Evolutionary conservation across 768 basidiomycete species (phyloP), one percentile per base, ranked within the genome.

Genomic region (Lanmaoa rubissima): DNA sequence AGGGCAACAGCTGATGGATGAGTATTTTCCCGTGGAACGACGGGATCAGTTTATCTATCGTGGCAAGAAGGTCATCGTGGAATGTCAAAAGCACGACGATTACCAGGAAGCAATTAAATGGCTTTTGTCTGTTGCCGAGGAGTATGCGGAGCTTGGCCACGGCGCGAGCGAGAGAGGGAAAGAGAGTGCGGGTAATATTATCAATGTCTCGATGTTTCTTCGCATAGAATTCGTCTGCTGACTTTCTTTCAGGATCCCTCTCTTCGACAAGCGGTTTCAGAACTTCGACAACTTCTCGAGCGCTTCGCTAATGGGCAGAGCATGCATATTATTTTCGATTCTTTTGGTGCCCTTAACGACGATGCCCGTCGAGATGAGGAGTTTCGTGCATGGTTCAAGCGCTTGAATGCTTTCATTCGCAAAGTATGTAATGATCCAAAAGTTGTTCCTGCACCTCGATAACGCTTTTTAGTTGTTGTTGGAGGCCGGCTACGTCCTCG

Each of bases 11-110:
- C 63, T 97, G 51, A 73, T 75, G 16, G 91, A 94, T 48, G 90
- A 95, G 39, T 89, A 88, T 62, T 94, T 97, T 79, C 94, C 95
- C 0, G 79, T 88, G 63, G 94, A 94, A 72, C 79, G 96, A 21
- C 82, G 92, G 24, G 92, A 96, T 52, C 92, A 92, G 66, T 97
- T 94, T 73, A 90, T 98, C 66, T 96, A 88, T 78, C 83, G 96
- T 13, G 80, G 85, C 7, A 98, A 98, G 80, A 98, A 97, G 84
- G 87, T 89, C 38, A 83, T 97, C 51, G 80, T 95, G 55, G 95
- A 98, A 67, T 94, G 92, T 69, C 94, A 97, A 74, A 87, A 88
- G 67, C 94, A 96, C 73, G 80, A 86, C 51, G 89, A 96, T 68
- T 98, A 97, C 73, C 91, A 94, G 63, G 85, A 85, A 55, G 82